Base-by-base conservation (phyloP, 148 eudicot species). In the Vaccinium darrowii region DNA sequence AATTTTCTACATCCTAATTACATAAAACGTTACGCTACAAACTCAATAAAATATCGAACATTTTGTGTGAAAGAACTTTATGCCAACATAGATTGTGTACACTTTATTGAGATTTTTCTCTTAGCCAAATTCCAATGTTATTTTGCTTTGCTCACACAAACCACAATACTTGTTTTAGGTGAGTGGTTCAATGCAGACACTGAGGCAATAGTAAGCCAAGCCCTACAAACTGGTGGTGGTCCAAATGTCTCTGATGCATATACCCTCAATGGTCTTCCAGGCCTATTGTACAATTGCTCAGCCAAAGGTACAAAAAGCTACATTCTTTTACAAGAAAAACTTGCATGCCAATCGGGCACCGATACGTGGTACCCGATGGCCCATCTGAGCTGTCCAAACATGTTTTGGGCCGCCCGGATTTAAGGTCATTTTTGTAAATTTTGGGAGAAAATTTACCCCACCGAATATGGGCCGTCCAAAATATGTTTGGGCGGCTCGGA, bases 221-320 rank as follows among this genome's bases (percentile, higher is more conserved):
- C 94, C 79, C 5, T 84, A 18, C 87, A 79, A 84, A 91, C 91
- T 12, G 94, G 94, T 23, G 92, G 92, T 23, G 91, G 90, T 14
- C 92, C 92, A 50, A 90, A 92, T 86, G 93, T 92, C 57, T 92
- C 92, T 10, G 94, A 92, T 65, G 92, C 93, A 39, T 90, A 88
- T 81, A 90, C 92, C 39, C 84, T 91, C 69, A 90, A 91, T 65
- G 93, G 93, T 21, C 90, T 92, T 72, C 94, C 94, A 47, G 94
- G 94, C 23, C 91, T 87, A 10, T 84, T 92, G 5, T 92, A 92
- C 80, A 92, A 92, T 27, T 91, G 93, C 76, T 92, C 93, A 2
- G 75, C 85, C 3, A 89, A 90, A 91, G 94, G 94, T 92, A 86
- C n/a, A 12, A 23, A 12, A 86, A 69, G 8, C 18, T 4, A n/a